Base-by-base conservation (phyloP, 108 stramenopile species). In the Craspedostauros australis region DNA sequence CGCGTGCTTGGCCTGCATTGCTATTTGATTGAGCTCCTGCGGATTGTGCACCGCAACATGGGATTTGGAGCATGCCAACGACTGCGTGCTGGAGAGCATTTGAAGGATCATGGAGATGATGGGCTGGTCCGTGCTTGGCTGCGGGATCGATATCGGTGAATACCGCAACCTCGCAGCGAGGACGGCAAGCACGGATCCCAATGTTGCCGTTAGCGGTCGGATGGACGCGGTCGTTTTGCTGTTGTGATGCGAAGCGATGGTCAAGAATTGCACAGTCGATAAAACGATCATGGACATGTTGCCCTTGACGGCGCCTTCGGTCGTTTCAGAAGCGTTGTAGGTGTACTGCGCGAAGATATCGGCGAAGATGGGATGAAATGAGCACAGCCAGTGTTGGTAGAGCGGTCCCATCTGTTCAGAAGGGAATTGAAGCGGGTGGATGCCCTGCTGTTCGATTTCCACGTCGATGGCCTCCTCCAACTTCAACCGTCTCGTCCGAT, bases 261-360 rank as follows among this genome's bases (percentile, higher is more conserved):
- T 48, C 42, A 70, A 18, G 9, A 25, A 26, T 45, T 75, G 73
- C 39, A 79, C 30, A 19, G 61, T 57, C 9, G 69, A 60, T 2
- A 89, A 38, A 2, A 59, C 64, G 29, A 86, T 46, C 46, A 88
- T 38, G 6, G 75, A 71, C 29, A 87, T 37, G 32, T 77, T 68
- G 1, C 82, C 80, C 64, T 88, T 87, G 39, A 83, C 44, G 29
- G 62, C 48, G 43, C 85, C 85, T 55, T 84, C 85, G n/a, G 30
- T 56, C 33, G 30, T 28, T 41, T 18, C 29, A 54, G 29, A 4
- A 25, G 21, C 44, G 57, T 27, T 45, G 34, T n/a, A n/a, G n/a
- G n/a, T n/a, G 23, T 67, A 67, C 22, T 45, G 20, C 5, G 49
- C 23, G 0, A 56, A 23, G 20, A 65, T 23, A 12, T 44, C 30